Evolutionary conservation across 345 rosid species (phyloP), one percentile per base, ranked within the genome.

Genomic region (Linum tenue): DNA sequence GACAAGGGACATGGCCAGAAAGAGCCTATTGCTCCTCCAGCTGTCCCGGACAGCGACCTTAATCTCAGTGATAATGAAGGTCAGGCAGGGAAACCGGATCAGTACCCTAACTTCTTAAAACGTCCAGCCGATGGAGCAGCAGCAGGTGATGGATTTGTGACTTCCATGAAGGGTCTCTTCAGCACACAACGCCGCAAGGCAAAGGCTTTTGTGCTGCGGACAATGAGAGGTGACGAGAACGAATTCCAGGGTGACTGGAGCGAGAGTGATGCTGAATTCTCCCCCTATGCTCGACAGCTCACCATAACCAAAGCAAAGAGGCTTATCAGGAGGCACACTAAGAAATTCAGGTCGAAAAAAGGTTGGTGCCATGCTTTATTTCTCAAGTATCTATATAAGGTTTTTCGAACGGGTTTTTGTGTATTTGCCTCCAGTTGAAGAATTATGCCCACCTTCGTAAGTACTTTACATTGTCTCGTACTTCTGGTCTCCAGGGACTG

Each of bases 161-260:
- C 92, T 63, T 90, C 96, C 57, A 74, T 94, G 50, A 77, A 82
- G 80, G 97, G 97, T 62, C 95, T 94, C 51, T 94, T 94, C 72
- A 90, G 81, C 67, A 94, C 90, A 38, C 99, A 94, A 74, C 85
- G 96, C 17, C 92, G 90, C 37, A 94, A 86, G 78, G 99, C 99
- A 43, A 88, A 75, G 75, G 94, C 89, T 66, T 90, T 94, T 73
- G 97, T 94, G 16, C 82, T 90, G 40, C 82, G 97, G 68, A 87
- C 97, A 7, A 94, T 94, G 96, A 82, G 99, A 64, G 97, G 95
- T 37, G 99, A 94, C 79, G 96, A 88, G 61, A 83, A 88, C 68
- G 95, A 85, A 48, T 84, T 77, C 80, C 89, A 81, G 5, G 96
- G 94, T 37, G 97, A 90, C 40, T 88, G 97, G 96, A 90, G 99